phyloP scores from a whole-genome alignment of 148 eudicot genomes.

The Heliosperma pusillum region DNA sequence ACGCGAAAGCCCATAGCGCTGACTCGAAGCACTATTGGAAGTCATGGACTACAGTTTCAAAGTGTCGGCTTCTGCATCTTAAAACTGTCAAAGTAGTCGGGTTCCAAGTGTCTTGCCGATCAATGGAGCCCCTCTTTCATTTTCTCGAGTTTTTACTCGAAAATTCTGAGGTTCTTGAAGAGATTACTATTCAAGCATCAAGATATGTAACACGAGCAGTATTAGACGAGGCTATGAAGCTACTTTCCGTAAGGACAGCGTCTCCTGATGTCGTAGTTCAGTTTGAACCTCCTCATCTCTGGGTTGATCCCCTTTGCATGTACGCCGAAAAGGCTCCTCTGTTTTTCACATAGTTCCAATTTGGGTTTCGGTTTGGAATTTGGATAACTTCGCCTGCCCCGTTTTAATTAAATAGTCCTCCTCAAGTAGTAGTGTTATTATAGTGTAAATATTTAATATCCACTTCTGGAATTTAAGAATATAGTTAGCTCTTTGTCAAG shows the following conservation, averaged over 20 bases:
- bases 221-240: constrained; percentile 25
- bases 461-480: too few species aligned
- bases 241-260: constrained; percentile 16
- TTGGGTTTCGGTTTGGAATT: background rate
- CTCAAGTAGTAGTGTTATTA: too few species aligned
- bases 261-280: constrained; percentile 27
- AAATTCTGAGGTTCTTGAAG: constrained; percentile 20
- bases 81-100: constrained; percentile 22
- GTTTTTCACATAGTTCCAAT: background rate
- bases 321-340: background rate
- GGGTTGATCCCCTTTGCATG: constrained; percentile 26
- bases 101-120: constrained; percentile 20
- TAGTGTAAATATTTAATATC: too few species aligned
- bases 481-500: too few species aligned
- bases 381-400: background rate
- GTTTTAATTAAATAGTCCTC: background rate
- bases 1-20: background rate
- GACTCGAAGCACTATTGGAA: constrained; percentile 19
- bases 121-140: constrained; percentile 20
- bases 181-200: constrained; percentile 22
- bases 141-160: constrained; percentile 27
- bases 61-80: constrained; percentile 27
- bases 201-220: constrained; percentile 21
- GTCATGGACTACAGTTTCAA: constrained; percentile 29
- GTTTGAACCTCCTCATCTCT: constrained; percentile 25